phyloP scores from a whole-genome alignment of 129 eudicot genomes.

The Lactuca sativa region DNA sequence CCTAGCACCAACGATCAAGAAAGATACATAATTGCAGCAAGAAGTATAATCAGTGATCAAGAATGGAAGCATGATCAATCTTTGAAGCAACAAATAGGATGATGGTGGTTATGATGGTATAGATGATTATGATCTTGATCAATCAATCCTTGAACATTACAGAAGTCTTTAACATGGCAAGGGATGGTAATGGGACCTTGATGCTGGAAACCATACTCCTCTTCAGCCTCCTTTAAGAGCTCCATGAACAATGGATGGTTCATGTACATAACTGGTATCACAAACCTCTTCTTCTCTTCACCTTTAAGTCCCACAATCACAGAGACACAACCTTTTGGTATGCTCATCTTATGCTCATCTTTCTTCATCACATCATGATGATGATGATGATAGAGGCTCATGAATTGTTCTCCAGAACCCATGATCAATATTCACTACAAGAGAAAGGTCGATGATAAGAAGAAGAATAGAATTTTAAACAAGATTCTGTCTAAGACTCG shows the following conservation, averaged over 20 bases:
- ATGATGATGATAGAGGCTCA: constrained; percentile 51
- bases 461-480: constrained; percentile 42
- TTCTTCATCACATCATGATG: constrained; percentile 37
- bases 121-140: constrained; percentile 32
- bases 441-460: constrained; percentile 81
- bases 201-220: constrained; percentile 76
- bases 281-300: constrained; percentile 68
- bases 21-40: neutral
- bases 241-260: constrained; percentile 83
- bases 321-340: constrained; percentile 78
- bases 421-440: constrained; percentile 29
- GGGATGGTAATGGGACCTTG: constrained; percentile 82
- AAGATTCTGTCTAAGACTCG: constrained; percentile 42
- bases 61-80: constrained; percentile 20
- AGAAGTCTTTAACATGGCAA: constrained; percentile 74
- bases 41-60: constrained; percentile 6
- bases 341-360: constrained; percentile 37
- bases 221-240: constrained; percentile 78
- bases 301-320: constrained; percentile 75
- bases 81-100: constrained; percentile 54
- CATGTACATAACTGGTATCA: constrained; percentile 74
- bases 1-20: constrained; percentile 1
- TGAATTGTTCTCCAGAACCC: constrained; percentile 59
- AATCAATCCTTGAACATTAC: constrained; percentile 57
- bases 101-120: constrained; percentile 29